Conservation (phyloP, 1,284 basidiomycete genomes). For the Naganishia cerealis region DNA sequence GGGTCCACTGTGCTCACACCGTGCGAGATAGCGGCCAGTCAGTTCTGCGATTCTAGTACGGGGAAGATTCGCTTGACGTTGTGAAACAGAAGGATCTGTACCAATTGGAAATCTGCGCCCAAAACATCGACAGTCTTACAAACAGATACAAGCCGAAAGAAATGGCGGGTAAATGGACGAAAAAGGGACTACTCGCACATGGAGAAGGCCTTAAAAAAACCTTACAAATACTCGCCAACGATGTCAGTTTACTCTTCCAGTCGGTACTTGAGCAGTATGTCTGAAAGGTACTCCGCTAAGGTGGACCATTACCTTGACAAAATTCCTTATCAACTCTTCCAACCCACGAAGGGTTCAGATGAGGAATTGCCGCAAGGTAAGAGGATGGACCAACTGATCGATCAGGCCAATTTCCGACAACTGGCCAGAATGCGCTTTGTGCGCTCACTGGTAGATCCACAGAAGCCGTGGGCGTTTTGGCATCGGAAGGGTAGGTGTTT, state of each 20-base stretch:
- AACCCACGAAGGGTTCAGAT: slow-evolving; percentile 59
- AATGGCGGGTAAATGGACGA: slow-evolving; percentile 66
- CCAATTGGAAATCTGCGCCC: slow-evolving; percentile 89
- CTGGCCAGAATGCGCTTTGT: slow-evolving; percentile 90
- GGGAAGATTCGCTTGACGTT: slow-evolving; percentile 93
- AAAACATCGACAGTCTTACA: slow-evolving; percentile 79
- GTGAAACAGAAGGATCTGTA: slow-evolving; percentile 88
- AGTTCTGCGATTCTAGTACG: slow-evolving; percentile 94
- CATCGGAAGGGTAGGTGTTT: slow-evolving; percentile 83
- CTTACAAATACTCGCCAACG: slow-evolving; percentile 68
- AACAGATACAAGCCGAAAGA: slow-evolving; percentile 69
- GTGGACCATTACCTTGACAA: slow-evolving; percentile 76
- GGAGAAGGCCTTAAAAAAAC: slow-evolving; percentile 83
- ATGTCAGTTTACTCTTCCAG: slow-evolving; percentile 77
- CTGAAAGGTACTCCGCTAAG: slow-evolving; percentile 84
- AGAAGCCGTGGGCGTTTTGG: slow-evolving; percentile 93
- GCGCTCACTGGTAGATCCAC: slow-evolving; percentile 90
- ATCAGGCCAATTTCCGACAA: slow-evolving; percentile 67
- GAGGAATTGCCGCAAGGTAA: slow-evolving; percentile 50
- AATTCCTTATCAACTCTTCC: slow-evolving; percentile 75
- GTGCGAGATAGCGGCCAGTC: slow-evolving; percentile 92
- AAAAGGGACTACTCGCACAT: slow-evolving; percentile 71
- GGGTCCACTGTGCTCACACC: slow-evolving; percentile 96
- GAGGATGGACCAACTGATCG: slow-evolving; percentile 58
- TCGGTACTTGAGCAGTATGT: slow-evolving; percentile 82